These are phyloP conservation scores for Asterella californica DNA, from an alignment of 225 moss, liverwort and hornwort genomes.

Conservation along the genomic window DNA sequence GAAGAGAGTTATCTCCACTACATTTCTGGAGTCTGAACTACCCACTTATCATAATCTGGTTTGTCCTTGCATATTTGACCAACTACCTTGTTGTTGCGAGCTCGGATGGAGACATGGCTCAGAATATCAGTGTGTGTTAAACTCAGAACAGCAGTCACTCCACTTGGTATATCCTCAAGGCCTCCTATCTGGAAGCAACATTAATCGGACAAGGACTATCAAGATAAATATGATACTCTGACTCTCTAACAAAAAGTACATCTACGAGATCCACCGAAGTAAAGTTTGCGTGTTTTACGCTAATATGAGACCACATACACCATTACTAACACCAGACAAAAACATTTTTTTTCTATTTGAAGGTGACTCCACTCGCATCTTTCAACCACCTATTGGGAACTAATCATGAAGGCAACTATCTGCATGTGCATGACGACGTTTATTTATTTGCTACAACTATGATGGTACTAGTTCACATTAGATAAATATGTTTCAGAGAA, in stretches of 20 bases:
- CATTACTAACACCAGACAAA: too few species aligned
- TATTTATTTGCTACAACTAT: background rate
- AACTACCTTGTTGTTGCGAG: constrained; percentile 29
- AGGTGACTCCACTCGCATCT: too few species aligned
- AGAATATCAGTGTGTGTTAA: constrained; percentile 26
- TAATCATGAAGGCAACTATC: too few species aligned
- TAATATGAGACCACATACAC: too few species aligned
- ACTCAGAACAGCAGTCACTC: constrained; percentile 32
- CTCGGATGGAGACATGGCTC: constrained; percentile 36
- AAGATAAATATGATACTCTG: background rate
- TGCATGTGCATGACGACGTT: too few species aligned
- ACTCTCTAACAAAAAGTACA: too few species aligned
- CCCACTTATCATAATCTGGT: background rate
- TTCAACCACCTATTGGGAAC: too few species aligned
- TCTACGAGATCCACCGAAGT: too few species aligned
- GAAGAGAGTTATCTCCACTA: too few species aligned
- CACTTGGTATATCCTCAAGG: constrained; percentile 35
- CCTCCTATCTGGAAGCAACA: constrained; percentile 25
- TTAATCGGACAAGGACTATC: background rate
- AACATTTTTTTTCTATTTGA: too few species aligned
- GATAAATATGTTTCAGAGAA: background rate
- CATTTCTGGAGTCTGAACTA: too few species aligned
- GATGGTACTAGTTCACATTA: background rate
- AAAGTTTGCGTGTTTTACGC: too few species aligned
- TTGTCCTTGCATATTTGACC: background rate